A percentile compares a stretch with the other conserved stretches of the same genome.
Evolutionary conservation across 208 protist genomes (phyloP).

Genomic region (Wallacemonas sp.): DNA sequence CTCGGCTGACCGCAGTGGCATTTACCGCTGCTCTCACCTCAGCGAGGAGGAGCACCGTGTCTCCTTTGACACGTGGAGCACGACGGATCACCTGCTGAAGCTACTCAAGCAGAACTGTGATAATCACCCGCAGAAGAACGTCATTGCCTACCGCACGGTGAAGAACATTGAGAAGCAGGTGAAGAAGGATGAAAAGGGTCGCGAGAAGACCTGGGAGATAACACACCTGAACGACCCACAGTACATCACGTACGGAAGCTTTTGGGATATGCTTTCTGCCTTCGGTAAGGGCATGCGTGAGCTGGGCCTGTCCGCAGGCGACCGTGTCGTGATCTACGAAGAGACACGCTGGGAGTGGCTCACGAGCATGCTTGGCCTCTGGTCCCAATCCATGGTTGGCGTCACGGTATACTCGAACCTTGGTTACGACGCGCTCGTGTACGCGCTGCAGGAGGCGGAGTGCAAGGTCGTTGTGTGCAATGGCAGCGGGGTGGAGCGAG

Average conservation of each 20-base stretch:
- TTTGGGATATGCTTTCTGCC: conserved; percentile 54
- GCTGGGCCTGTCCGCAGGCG: conserved; percentile 37
- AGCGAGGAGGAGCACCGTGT: conserved; percentile 50
- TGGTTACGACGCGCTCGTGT: conserved; percentile 73
- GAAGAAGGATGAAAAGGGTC: conserved; percentile 52
- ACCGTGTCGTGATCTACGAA: conserved; percentile 67
- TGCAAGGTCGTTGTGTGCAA: conserved; percentile 78
- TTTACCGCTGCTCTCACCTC: conserved; percentile 47
- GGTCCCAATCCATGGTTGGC: conserved; percentile 69
- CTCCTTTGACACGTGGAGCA: conserved; percentile 7
- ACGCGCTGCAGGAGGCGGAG: conserved; percentile 75
- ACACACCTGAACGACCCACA: conserved; percentile 44
- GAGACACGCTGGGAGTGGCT: conserved; percentile 92
- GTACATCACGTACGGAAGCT: conserved; percentile 56
- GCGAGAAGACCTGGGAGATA: conserved; percentile 38
- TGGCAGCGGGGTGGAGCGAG: conserved; percentile 52
- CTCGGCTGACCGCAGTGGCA: conserved; percentile 38
- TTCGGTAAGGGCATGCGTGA: conserved; percentile 66
- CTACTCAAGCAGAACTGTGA: conserved; percentile 37
- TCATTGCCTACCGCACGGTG: conserved; percentile 56
- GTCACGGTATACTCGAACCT: conserved; percentile 88
- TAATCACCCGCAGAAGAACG: conserved; percentile 17
- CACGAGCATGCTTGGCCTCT: conserved; percentile 56
- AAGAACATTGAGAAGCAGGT: conserved; percentile 39
- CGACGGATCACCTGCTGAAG: conserved; percentile 43